phyloP scores from a whole-genome alignment of 352 stramenopile genomes.

The Pythium periplocum region DNA sequence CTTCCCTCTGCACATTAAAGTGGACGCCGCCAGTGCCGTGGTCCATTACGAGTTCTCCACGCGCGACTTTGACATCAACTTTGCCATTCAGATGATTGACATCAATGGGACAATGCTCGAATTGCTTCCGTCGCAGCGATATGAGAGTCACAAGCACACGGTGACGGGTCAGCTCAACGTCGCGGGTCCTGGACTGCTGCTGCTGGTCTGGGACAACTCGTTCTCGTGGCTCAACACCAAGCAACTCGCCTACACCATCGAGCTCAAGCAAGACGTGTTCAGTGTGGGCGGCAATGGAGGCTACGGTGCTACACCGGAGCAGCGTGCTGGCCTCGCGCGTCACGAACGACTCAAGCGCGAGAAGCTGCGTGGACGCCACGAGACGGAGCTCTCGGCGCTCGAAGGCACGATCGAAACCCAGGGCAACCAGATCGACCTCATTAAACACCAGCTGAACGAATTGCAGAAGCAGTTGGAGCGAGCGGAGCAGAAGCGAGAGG shows the following conservation, averaged over 20 bases:
- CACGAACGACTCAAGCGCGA: slow-evolving; percentile 42
- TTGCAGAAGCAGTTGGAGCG: slow-evolving; percentile 31
- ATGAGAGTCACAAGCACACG: slow-evolving; percentile 57
- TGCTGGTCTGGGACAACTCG: slow-evolving; percentile 78
- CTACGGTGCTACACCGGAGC: slow-evolving; percentile 4
- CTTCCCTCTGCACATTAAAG: slow-evolving; percentile 72
- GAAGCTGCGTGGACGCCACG: slow-evolving; percentile 24
- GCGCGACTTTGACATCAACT: slow-evolving; percentile 70
- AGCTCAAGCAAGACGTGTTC: slow-evolving; percentile 47
- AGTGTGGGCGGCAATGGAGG: background rate
- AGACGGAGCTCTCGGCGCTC: slow-evolving; percentile 33
- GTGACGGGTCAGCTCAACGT: slow-evolving; percentile 40
- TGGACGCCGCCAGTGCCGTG: slow-evolving; percentile 49
- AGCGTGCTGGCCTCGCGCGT: slow-evolving; percentile 32
- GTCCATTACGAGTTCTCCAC: slow-evolving; percentile 66
- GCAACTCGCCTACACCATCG: slow-evolving; percentile 66
- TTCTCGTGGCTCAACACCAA: slow-evolving; percentile 82
- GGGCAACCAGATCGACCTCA: slow-evolving; percentile 32
- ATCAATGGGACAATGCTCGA: slow-evolving; percentile 48
- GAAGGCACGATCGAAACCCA: slow-evolving; percentile 43
- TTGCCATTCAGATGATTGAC: slow-evolving; percentile 64
- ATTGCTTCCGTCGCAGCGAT: slow-evolving; percentile 44
- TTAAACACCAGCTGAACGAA: slow-evolving; percentile 59
- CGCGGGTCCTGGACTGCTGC: slow-evolving; percentile 44
- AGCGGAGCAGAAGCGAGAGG: slow-evolving; percentile 32